Percentiles rank a stretch among this genome's conserved stretches.
These are phyloP conservation scores for Miscanthus lutarioriparius DNA, from an alignment of 176 grass and related monocot genomes.

Conservation along the genomic window DNA sequence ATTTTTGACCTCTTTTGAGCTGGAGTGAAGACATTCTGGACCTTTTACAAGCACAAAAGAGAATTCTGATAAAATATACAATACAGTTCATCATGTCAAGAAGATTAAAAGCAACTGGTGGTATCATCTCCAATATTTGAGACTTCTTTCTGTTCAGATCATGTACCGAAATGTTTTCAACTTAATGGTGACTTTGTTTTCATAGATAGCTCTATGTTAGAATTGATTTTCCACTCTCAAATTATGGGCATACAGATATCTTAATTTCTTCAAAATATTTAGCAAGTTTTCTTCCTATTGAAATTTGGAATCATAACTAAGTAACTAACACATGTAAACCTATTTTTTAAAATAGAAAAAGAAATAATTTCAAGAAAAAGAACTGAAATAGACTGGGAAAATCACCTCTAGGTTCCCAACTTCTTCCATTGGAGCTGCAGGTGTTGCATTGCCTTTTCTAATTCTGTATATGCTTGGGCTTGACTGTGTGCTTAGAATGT, in stretches of 20 bases:
- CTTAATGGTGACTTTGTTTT: neutral
- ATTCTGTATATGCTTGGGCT: conserved; percentile 59
- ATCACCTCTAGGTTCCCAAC: conserved; percentile 83
- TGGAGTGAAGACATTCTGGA: conserved; percentile 33
- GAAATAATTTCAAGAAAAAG: neutral
- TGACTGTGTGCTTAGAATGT: conserved; percentile 40
- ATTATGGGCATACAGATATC: neutral
- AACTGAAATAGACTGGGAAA: neutral
- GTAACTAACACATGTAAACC: neutral
- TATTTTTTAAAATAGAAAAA: neutral
- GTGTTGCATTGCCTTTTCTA: conserved; percentile 41
- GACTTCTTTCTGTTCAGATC: neutral
- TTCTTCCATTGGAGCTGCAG: conserved; percentile 78
- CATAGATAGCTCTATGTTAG: conserved; percentile 2
- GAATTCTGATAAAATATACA: conserved; percentile 22
- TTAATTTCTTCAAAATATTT: neutral
- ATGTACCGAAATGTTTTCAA: conserved; percentile 5
- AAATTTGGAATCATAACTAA: conserved; percentile 10
- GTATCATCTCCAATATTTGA: conserved; percentile 7
- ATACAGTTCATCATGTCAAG: neutral
- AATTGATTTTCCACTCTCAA: conserved; percentile 20
- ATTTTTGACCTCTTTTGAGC: conserved; percentile 52
- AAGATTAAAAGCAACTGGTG: conserved; percentile 15
- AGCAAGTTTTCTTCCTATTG: neutral
- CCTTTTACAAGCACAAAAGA: conserved; percentile 46